Conservation (phyloP, 2,329 filamentous ascomycete genomes). For the Cucurbitaria berberidis region DNA sequence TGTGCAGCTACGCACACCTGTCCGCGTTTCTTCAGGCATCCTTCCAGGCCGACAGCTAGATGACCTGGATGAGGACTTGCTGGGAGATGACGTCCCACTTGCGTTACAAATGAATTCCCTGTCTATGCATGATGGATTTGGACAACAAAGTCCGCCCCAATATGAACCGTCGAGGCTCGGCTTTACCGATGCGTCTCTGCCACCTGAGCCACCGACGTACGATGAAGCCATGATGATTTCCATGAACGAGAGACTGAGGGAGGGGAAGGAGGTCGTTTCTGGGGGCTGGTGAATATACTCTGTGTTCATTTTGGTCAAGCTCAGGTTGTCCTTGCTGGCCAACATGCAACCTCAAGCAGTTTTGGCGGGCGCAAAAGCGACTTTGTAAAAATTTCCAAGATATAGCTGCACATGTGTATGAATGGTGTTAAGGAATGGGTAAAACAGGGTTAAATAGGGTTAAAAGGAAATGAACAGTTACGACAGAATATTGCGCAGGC, state of each 20-base stretch:
- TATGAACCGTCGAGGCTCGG: background rate
- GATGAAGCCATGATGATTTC: conserved; percentile 19
- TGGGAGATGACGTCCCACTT: background rate
- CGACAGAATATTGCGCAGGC: too few relatives aligned
- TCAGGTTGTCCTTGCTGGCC: too few relatives aligned
- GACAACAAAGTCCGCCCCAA: background rate
- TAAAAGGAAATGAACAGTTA: too few relatives aligned
- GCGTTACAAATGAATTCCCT: background rate
- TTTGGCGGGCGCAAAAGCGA: too few relatives aligned
- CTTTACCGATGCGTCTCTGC: background rate
- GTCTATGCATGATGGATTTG: background rate
- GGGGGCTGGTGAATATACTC: background rate
- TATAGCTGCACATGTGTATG: too few relatives aligned
- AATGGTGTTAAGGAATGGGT: too few relatives aligned
- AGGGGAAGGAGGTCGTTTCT: background rate
- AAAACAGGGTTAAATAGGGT: too few relatives aligned
- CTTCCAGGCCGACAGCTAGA: background rate
- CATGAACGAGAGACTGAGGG: background rate
- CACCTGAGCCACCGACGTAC: conserved; percentile 1
- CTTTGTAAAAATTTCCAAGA: too few relatives aligned
- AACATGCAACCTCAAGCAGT: too few relatives aligned
- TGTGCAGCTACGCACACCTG: conserved; percentile 17
- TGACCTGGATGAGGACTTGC: background rate
- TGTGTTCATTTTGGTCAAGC: too few relatives aligned
- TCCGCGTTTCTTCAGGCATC: conserved; percentile 17